Percentiles rank a stretch among this genome's conserved stretches.
Conservation (phyloP, 1,284 basidiomycete genomes). For the Exobasidium cylindrosporum region DNA sequence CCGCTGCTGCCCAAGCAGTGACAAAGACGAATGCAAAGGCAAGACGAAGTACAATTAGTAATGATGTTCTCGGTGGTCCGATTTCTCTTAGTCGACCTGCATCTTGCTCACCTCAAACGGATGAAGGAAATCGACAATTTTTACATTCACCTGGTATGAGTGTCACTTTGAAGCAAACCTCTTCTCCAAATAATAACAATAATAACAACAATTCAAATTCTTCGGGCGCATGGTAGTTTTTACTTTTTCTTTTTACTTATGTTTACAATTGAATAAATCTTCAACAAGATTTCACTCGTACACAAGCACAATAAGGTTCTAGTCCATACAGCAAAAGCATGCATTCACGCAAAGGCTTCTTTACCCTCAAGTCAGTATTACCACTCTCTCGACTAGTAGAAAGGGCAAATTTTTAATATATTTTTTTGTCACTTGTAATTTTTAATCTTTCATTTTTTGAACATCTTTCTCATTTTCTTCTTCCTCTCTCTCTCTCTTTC, state of each 20-base stretch:
- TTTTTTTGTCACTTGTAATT: neutral
- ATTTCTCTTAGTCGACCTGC: conserved; percentile 9
- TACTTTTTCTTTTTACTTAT: no score
- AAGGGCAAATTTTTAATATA: no score
- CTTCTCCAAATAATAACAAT: no score
- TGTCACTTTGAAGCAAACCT: neutral
- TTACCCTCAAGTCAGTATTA: no score
- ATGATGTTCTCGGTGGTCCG: conserved; percentile 10
- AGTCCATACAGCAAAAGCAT: no score
- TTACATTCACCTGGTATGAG: neutral
- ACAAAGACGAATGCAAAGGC: conserved; percentile 25
- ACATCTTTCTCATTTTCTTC: neutral
- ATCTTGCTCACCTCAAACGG: neutral
- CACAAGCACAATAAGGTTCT: no score
- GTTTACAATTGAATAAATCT: no score
- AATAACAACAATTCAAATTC: no score
- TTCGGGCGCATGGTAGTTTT: no score
- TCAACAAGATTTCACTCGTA: no score
- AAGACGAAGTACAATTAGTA: conserved; percentile 1
- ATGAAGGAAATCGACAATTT: neutral
- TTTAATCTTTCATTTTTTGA: neutral
- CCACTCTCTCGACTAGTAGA: no score
- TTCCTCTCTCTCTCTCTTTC: neutral
- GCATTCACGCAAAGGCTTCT: no score
- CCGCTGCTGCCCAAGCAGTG: conserved; percentile 35